Conservation (phyloP, 768 basidiomycete genomes). For the Suillus bovinus region DNA sequence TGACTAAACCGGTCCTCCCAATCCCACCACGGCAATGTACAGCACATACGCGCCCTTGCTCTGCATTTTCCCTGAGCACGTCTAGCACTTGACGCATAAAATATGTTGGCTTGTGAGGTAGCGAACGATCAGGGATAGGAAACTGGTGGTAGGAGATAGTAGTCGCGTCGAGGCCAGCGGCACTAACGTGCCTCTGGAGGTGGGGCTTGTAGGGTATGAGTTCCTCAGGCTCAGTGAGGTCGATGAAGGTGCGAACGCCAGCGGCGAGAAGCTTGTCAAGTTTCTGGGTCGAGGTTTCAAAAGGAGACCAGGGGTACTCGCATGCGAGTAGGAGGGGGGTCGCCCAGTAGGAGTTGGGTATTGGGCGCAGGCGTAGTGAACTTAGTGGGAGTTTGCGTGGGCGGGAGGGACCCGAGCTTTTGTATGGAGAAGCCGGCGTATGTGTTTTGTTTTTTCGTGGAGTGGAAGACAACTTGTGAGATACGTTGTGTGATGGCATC, state of each 20-base stretch:
- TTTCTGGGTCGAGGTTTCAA: constrained; percentile 55
- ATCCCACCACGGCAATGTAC: constrained; percentile 84
- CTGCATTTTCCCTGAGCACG: constrained; percentile 60
- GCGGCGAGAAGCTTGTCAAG: constrained; percentile 70
- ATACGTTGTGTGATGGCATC: not conserved
- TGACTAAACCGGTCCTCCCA: constrained; percentile 61
- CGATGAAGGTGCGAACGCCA: constrained; percentile 80
- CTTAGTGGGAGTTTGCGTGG: constrained; percentile 4
- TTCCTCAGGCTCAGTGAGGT: constrained; percentile 82
- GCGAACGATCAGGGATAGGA: constrained; percentile 71
- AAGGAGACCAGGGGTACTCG: constrained; percentile 79
- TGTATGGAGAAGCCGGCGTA: not conserved
- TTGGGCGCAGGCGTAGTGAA: constrained; percentile 45
- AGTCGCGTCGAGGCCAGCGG: constrained; percentile 53
- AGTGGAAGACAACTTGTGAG: not conserved
- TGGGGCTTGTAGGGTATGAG: constrained; percentile 62
- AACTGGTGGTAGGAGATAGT: constrained; percentile 76
- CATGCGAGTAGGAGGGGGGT: constrained; percentile 71
- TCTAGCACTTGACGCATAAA: constrained; percentile 60
- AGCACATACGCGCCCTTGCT: constrained; percentile 58
- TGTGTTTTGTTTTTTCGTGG: not conserved
- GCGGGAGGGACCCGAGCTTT: not conserved
- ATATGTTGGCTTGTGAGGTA: constrained; percentile 55
- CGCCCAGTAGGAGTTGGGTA: constrained; percentile 88
- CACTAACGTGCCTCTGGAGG: constrained; percentile 52